phyloP scores from a whole-genome alignment of 2,329 filamentous ascomycete genomes.

The Alternaria sp. region DNA sequence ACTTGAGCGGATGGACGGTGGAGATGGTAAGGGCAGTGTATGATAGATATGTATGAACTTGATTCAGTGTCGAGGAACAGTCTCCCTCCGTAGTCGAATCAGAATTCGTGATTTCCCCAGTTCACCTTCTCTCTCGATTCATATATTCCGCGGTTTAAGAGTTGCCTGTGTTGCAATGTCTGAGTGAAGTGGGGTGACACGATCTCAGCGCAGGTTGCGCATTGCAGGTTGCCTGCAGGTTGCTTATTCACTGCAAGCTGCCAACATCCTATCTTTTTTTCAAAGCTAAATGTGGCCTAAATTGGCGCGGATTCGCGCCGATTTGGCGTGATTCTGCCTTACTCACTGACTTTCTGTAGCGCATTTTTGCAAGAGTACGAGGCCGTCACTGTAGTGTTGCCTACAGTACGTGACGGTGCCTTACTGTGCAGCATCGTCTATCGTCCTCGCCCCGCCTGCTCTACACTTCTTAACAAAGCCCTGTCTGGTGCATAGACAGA shows the following conservation, averaged over 20 bases:
- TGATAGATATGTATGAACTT: conserved; percentile 6
- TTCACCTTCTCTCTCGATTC: neutral
- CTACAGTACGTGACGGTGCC: neutral
- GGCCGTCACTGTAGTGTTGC: neutral
- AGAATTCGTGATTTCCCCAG: neutral
- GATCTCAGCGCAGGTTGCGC: neutral
- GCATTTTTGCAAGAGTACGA: neutral
- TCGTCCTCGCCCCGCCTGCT: neutral
- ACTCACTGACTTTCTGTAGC: neutral
- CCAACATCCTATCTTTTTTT: neutral
- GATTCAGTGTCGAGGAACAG: neutral
- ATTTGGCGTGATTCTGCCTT: neutral
- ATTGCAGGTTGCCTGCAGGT: neutral
- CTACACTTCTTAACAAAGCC: neutral
- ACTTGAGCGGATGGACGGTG: conserved; percentile 46
- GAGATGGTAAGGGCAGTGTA: neutral
- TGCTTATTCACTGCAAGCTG: neutral
- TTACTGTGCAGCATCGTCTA: neutral
- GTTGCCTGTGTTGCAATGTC: neutral
- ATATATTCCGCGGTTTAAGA: neutral
- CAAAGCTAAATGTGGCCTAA: neutral
- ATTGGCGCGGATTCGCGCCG: neutral
- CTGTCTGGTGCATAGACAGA: neutral
- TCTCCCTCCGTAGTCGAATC: neutral
- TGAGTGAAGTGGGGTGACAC: neutral